Percentiles rank a stretch among this genome's conserved stretches.
Conservation (phyloP, 768 basidiomycete genomes). For the Termitomyces bulborhizus region DNA sequence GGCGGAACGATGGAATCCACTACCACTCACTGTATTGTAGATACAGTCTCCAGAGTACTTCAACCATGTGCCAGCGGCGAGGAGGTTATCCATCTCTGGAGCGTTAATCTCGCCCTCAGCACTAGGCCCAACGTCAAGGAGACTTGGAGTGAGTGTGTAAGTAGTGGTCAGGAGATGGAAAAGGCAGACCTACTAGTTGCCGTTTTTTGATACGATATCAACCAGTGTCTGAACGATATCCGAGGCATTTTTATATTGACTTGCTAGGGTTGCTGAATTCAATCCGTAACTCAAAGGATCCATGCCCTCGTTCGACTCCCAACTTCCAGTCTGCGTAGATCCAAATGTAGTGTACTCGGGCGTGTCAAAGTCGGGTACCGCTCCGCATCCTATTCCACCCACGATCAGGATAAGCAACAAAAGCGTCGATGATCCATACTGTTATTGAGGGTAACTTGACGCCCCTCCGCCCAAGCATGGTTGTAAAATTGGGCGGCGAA, state of each 20-base stretch:
- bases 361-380: conserved; percentile 47
- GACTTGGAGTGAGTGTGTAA: conserved; percentile 20
- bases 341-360: conserved; percentile 48
- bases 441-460: conserved; percentile 40
- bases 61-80: conserved; percentile 48
- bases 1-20: neutral
- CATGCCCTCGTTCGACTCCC: conserved; percentile 59
- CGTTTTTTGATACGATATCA: conserved; percentile 57
- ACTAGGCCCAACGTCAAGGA: conserved; percentile 49
- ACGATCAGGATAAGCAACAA: neutral
- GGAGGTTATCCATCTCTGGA: conserved; percentile 40
- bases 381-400: conserved; percentile 35
- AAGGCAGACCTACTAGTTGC: conserved; percentile 38
- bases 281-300: conserved; percentile 47
- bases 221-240: conserved; percentile 45
- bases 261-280: conserved; percentile 33
- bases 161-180: neutral
- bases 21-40: conserved; percentile 40
- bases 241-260: conserved; percentile 42
- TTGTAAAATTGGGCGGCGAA: conserved; percentile 43
- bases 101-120: conserved; percentile 48
- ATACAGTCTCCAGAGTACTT: conserved; percentile 43
- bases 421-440: conserved; percentile 13
- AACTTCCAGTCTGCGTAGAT: conserved; percentile 37
- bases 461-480: conserved; percentile 28